Evolutionary conservation across 176 grass and related monocot genomes (phyloP).

Genomic region (Zea luxurians): DNA sequence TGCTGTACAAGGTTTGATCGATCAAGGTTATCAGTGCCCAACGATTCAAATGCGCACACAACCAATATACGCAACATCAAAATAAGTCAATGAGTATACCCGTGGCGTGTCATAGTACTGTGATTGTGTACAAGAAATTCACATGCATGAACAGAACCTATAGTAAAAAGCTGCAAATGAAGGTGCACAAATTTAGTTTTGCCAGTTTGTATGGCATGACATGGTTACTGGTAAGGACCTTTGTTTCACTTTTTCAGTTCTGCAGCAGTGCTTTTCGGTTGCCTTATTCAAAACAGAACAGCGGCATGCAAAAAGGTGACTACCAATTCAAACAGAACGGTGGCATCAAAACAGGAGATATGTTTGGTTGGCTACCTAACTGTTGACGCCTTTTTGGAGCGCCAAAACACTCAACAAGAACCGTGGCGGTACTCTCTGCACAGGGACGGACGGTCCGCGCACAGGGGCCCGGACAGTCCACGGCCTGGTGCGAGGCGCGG

Average conservation of each 20-base stretch:
- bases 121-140: background rate
- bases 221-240: background rate
- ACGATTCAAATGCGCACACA: background rate
- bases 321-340: too few species aligned
- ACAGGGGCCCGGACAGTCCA: too few species aligned
- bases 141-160: background rate
- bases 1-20: slow-evolving; percentile 62
- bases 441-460: too few species aligned
- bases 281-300: slow-evolving; percentile 42
- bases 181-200: background rate
- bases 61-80: background rate
- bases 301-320: slow-evolving; percentile 37
- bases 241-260: background rate
- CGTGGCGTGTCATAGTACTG: background rate
- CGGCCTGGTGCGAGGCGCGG: too few species aligned
- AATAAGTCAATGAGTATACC: background rate
- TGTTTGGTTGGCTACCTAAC: too few species aligned
- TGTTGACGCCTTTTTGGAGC: too few species aligned
- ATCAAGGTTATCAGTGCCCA: background rate
- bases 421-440: too few species aligned
- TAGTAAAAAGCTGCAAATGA: background rate
- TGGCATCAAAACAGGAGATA: too few species aligned
- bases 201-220: background rate
- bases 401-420: too few species aligned
- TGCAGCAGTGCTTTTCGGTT: slow-evolving; percentile 11